Evolutionary conservation across 2,329 filamentous ascomycete genomes (phyloP).

Genomic region (Akanthomyces muscarius): DNA sequence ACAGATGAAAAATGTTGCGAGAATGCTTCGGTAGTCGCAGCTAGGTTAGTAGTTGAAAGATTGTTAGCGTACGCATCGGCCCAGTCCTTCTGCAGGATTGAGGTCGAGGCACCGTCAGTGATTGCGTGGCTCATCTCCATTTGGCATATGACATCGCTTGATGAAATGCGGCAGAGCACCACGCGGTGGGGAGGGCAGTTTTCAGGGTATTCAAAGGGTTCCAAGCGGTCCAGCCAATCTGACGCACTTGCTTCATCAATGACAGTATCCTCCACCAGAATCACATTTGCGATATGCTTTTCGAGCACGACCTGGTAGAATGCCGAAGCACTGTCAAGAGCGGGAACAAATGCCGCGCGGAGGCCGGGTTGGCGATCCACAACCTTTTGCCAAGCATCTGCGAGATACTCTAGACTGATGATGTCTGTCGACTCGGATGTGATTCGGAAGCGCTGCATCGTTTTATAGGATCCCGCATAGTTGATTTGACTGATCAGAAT

Average conservation of each 20-base stretch:
- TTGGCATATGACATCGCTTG: slow-evolving; percentile 12
- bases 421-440: background rate
- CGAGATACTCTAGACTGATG: slow-evolving; percentile 4
- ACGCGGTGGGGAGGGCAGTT: slow-evolving; percentile 5
- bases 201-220: background rate
- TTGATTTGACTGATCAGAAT: slow-evolving; percentile 28
- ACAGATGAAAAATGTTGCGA: background rate
- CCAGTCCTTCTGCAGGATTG: slow-evolving; percentile 12
- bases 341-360: slow-evolving; percentile 18
- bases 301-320: slow-evolving; percentile 15
- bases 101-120: slow-evolving; percentile 17
- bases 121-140: slow-evolving; percentile 20
- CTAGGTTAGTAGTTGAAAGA: background rate
- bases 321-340: background rate
- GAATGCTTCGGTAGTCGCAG: background rate
- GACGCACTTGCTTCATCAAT: background rate
- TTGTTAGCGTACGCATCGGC: slow-evolving; percentile 9
- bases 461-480: background rate
- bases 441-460: background rate
- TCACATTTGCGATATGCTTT: background rate
- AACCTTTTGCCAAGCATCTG: slow-evolving; percentile 18
- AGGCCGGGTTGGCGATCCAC: slow-evolving; percentile 18
- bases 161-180: slow-evolving; percentile 6
- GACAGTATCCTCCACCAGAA: background rate
- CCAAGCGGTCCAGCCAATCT: background rate